Evolutionary conservation across 2,329 filamentous ascomycete species (phyloP).

Genomic region (Trichoderma cornu-damae): DNA sequence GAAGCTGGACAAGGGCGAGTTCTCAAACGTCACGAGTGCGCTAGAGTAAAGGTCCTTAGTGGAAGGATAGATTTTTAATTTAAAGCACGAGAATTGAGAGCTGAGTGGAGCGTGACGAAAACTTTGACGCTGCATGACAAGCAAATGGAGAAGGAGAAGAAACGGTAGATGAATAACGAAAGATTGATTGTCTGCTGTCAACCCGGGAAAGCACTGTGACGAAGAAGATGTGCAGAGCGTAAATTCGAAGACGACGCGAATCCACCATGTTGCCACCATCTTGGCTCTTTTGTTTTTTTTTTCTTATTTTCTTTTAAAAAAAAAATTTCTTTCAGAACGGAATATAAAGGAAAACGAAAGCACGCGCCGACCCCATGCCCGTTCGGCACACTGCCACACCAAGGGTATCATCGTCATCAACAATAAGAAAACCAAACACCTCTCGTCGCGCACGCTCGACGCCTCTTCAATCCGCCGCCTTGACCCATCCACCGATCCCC

Average conservation of each 20-base stretch:
- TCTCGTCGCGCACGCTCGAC: neutral
- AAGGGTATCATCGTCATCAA: neutral
- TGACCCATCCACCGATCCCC: constrained; percentile 49
- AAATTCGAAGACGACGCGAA: neutral
- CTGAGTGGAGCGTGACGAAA: neutral
- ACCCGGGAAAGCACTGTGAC: too few species aligned
- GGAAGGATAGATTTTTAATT: neutral
- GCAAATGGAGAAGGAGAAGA: neutral
- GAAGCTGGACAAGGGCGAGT: constrained; percentile 97
- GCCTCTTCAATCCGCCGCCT: constrained; percentile 18
- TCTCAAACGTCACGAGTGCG: constrained; percentile 84
- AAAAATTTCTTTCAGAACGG: too few species aligned
- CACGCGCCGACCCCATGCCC: neutral
- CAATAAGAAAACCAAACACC: neutral
- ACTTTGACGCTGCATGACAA: neutral
- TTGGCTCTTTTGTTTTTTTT: too few species aligned
- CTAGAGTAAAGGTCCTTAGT: constrained; percentile 46
- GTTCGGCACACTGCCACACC: neutral
- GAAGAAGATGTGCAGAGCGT: neutral
- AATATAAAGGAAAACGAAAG: neutral
- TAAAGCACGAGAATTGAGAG: neutral
- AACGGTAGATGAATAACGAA: neutral
- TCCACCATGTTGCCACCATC: too few species aligned
- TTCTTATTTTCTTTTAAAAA: too few species aligned
- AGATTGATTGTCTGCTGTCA: neutral